A percentile compares a stretch with the other conserved stretches of the same genome.
Conservation (phyloP, 305 asterid genomes). For the Rubia balearica region DNA sequence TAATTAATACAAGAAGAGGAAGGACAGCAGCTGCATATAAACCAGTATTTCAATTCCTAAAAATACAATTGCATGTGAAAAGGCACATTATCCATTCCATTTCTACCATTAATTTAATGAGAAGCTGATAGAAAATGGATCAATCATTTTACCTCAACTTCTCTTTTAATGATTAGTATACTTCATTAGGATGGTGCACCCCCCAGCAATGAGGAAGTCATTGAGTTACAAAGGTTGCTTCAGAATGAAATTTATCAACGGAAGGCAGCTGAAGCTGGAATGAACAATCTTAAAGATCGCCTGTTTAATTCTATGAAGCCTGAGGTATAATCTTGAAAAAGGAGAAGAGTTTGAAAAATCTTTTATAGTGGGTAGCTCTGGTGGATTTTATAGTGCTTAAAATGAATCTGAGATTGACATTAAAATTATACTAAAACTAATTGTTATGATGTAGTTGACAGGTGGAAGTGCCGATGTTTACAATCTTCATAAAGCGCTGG, state of each 20-base stretch:
- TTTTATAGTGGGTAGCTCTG: not conserved
- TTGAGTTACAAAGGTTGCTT: conserved; percentile 59
- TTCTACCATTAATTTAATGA: not conserved
- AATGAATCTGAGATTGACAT: conserved; percentile 14
- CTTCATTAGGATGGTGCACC: conserved; percentile 36
- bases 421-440: conserved; percentile 28
- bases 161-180: conserved; percentile 23
- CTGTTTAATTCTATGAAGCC: conserved; percentile 40
- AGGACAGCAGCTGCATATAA: not conserved
- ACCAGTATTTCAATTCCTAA: not conserved
- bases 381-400: not conserved
- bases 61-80: not conserved
- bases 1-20: not conserved
- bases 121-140: conserved; percentile 1
- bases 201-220: conserved; percentile 41
- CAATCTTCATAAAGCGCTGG: conserved; percentile 63
- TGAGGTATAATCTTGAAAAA: conserved; percentile 42
- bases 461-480: conserved; percentile 52
- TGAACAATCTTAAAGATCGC: conserved; percentile 45
- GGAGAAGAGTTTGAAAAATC: not conserved
- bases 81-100: not conserved
- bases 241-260: conserved; percentile 56
- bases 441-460: conserved; percentile 49
- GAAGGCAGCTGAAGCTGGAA: conserved; percentile 82
- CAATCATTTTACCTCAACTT: not conserved